These are phyloP conservation scores for Leccinellum luteum DNA, from an alignment of 768 basidiomycete species.

Conservation along the genomic window DNA sequence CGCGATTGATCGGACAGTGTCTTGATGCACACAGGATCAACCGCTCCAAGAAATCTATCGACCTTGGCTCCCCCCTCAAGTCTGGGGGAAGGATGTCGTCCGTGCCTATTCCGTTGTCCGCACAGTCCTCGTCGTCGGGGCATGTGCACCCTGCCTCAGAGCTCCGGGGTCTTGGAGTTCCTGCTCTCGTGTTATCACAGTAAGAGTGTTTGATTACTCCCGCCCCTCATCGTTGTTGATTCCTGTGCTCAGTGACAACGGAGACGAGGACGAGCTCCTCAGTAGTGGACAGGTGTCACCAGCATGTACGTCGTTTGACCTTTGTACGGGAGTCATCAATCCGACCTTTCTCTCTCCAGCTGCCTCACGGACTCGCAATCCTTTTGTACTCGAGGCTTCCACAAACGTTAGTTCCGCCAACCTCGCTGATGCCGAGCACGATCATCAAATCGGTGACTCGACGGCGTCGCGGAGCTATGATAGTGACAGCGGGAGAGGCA, in stretches of 20 bases:
- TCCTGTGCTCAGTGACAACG: conserved; percentile 19
- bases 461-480: neutral
- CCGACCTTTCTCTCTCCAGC: conserved; percentile 16
- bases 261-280: conserved; percentile 63
- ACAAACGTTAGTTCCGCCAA: conserved; percentile 28
- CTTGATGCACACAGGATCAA: conserved; percentile 29
- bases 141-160: conserved; percentile 27
- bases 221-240: neutral
- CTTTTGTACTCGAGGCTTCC: conserved; percentile 29
- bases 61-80: conserved; percentile 26
- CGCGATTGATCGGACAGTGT: neutral
- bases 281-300: conserved; percentile 81
- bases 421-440: conserved; percentile 17
- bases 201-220: conserved; percentile 15
- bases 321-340: conserved; percentile 8
- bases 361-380: conserved; percentile 20
- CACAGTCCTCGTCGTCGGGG: conserved; percentile 36
- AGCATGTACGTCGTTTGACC: conserved; percentile 43
- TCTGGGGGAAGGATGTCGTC: conserved; percentile 24
- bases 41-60: conserved; percentile 32
- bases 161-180: conserved; percentile 29
- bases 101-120: conserved; percentile 30
- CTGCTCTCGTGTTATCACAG: conserved; percentile 42
- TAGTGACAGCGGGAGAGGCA: neutral
- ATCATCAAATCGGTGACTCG: conserved; percentile 10